phyloP scores from a whole-genome alignment of 345 rosid species.

The Dimocarpus longan region DNA sequence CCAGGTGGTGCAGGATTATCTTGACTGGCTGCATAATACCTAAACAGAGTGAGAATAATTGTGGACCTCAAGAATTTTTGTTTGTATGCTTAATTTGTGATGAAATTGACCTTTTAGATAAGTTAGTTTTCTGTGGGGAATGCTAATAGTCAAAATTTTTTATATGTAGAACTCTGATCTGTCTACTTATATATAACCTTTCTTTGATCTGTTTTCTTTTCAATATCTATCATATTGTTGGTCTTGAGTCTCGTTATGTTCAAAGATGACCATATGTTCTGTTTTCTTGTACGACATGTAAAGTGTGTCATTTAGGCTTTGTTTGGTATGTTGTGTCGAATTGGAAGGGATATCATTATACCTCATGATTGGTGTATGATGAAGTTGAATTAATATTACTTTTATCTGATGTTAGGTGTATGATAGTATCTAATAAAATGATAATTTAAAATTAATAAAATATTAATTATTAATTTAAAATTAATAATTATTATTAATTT shows the following conservation, averaged over 20 bases:
- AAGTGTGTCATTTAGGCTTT: background rate
- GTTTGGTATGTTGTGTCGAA: too few relatives aligned
- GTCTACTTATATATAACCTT: background rate
- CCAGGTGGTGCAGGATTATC: background rate
- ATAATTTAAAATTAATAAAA: too few relatives aligned
- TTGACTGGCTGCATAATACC: background rate
- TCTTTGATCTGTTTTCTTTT: constrained; percentile 4
- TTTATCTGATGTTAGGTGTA: too few relatives aligned
- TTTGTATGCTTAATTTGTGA: background rate
- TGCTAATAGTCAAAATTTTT: background rate
- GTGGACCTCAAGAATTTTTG: background rate
- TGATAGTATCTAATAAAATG: too few relatives aligned
- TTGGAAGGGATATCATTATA: too few relatives aligned
- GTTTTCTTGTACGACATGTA: background rate
- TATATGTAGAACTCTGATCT: background rate
- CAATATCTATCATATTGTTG: background rate
- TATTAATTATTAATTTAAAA: too few relatives aligned
- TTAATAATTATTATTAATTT: too few relatives aligned
- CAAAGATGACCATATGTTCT: background rate
- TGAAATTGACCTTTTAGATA: background rate
- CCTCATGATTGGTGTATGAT: too few relatives aligned
- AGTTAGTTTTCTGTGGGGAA: background rate
- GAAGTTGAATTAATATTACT: too few relatives aligned
- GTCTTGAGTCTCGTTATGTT: background rate
- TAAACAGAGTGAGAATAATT: background rate